Evolutionary conservation across 2,329 filamentous ascomycete genomes (phyloP), one percentile per base, ranked within the genome.

Genomic region (Plectosphaerella cucumerina): DNA sequence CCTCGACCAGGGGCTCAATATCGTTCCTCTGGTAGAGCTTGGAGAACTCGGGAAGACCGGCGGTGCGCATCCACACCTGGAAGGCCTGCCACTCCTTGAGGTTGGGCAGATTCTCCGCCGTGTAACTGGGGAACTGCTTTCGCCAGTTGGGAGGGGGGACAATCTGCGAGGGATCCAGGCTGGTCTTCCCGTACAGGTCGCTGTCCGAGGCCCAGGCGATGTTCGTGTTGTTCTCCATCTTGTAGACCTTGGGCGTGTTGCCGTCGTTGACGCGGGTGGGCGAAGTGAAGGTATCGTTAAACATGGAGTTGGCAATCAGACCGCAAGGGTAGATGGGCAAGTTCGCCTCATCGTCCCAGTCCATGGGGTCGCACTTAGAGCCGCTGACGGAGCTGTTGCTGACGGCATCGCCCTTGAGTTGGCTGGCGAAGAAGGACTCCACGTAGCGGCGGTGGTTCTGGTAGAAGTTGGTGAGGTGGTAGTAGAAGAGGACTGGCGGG

Each of bases 1-100:
- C 64, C 15, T 11, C n/a, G 33, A 65, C 62, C 87, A 99, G 87
- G 1, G 73, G 66, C 2, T 78, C 72, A 1, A 75, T 76, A 65
- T 96, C 87, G 64, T 97, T 97, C 53, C 91, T 82, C 68, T 87
- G 82, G 44, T 90, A 90, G 44, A 99, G 76, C 74, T 99, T 99
- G 80, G 89, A 96, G 67, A 99, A 99, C 5, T 87, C 87, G 1
- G 94, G 94, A 61, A 97, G 73, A 52, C 93, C 94, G 21, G 94
- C 94, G 2, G 95, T 96, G 60, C 94, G 85, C 94, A 99, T 99
- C 94, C 94, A 99, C 20, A 97, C 92, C 71, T 97, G 92, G 68
- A 99, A 96, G 42, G 85, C 84, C 67, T 96, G 88, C 71, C 90
- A 86, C 1, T 83, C 72, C 56, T 86, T 78, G 17, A 97, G 68